Evolutionary conservation across 495 filamentous ascomycete genomes (phyloP), one percentile per base, ranked within the genome.

Genomic region (Penicillium waksmanii): DNA sequence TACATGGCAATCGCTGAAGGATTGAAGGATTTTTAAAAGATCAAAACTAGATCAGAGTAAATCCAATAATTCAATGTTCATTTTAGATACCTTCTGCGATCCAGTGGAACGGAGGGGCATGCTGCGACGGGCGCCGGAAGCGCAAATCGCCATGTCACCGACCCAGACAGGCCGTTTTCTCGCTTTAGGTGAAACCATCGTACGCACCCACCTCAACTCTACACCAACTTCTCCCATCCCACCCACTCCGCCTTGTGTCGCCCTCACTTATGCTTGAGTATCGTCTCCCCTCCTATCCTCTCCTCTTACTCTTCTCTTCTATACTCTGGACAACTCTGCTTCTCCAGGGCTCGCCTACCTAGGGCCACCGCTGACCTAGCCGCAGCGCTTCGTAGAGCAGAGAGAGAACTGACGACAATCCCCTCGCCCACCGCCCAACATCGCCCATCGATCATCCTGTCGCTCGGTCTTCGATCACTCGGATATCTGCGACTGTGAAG

Each of bases 171-270:
- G 57, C 68, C 66, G 68, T 65, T 70, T 74, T 76, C 70, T 76
- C 73, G 73, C 70, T 72, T 74, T 68, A 71, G 66, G 73, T 77
- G 74, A 77, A 78, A 78, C 74, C 69, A 68, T 73, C 73, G 69
- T 74, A 74, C 72, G 49, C 69, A 74, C 68, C 67, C 57, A 69
- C 66, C 64, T 62, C 65, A 61, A 71, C 67, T 60, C 66, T 63
- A 69, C 66, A 61, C 65, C 58, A 71, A 65, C 58, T 66, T 62
- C 69, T 56, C 58, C 60, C 56, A 49, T 58, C 57, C 60, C 57
- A 58, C 62, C 55, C 34, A 57, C 36, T 51, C 47, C 43, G 50
- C 34, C 59, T 31, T 48, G 53, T 50, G 40, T 57, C 48, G 40
- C 62, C 55, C 40, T 58, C 57, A 58, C 50, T 44, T 34, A 9